Evolutionary conservation across 106 monocot species (phyloP).

Genomic region (Phalaenopsis aphrodite): DNA sequence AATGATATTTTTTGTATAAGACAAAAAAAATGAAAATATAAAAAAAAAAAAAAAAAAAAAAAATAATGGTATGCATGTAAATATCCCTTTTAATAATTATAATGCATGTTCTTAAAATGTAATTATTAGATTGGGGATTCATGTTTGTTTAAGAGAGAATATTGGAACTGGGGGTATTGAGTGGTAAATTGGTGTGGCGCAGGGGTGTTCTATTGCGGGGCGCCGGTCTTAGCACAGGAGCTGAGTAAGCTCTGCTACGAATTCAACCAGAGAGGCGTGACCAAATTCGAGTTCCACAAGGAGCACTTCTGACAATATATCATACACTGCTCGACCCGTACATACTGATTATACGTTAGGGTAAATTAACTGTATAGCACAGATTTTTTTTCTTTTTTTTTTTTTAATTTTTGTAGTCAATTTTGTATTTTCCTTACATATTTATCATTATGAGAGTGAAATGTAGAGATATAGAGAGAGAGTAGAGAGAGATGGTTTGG

Average conservation of each 20-base stretch:
- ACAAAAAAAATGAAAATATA: no score
- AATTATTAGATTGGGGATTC: no score
- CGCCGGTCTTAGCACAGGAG: slow-evolving; percentile 68
- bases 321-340: not conserved
- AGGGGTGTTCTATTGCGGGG: slow-evolving; percentile 95
- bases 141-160: no score
- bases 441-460: not conserved
- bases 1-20: no score
- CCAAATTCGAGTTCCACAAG: slow-evolving; percentile 86
- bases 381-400: not conserved
- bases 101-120: no score
- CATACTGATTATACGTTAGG: slow-evolving; percentile 6
- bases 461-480: not conserved
- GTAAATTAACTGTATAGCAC: slow-evolving; percentile 7
- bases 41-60: no score
- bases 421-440: slow-evolving; percentile 10
- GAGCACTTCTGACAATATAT: slow-evolving; percentile 54
- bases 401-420: not conserved
- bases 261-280: slow-evolving; percentile 70
- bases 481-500: not conserved
- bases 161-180: not conserved
- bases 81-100: no score
- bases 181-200: not conserved
- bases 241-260: slow-evolving; percentile 83
- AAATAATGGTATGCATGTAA: no score